A percentile compares a stretch with the other conserved stretches of the same genome.
Conservation (phyloP, 768 basidiomycete species). For the Infundibulicybe gibba region DNA sequence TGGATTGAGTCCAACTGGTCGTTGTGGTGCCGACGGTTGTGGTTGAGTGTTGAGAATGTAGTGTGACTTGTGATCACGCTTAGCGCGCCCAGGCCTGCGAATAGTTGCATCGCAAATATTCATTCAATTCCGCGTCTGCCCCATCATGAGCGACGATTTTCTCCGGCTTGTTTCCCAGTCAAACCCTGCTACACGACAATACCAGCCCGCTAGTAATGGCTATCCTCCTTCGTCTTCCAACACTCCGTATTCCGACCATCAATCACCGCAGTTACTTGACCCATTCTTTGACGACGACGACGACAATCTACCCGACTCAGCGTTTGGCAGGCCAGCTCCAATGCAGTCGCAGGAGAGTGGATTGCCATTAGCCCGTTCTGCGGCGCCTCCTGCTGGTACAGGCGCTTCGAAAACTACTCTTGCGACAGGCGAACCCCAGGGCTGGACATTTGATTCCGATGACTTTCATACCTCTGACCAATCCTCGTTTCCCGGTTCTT, state of each 20-base stretch:
- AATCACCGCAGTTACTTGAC: conserved; percentile 57
- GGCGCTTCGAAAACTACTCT: conserved; percentile 43
- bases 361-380: conserved; percentile 54
- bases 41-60: no score
- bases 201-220: conserved; percentile 48
- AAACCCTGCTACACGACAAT: conserved; percentile 57
- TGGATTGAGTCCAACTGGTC: no score
- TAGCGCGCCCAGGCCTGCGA: no score
- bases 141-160: conserved; percentile 68
- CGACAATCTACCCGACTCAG: conserved; percentile 65
- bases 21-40: no score
- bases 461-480: conserved; percentile 37
- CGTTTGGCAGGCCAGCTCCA: conserved; percentile 50
- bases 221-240: conserved; percentile 55
- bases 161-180: conserved; percentile 67
- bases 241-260: conserved; percentile 34
- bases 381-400: conserved; percentile 59
- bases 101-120: no score
- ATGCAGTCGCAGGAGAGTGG: conserved; percentile 54
- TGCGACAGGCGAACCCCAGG: conserved; percentile 50
- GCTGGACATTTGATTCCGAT: conserved; percentile 76
- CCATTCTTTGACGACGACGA: conserved; percentile 91
- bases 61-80: no score
- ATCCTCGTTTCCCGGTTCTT: conserved; percentile 39
- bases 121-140: background rate